Evolutionary conservation across 371 early-diverging fungal species (phyloP), one percentile per base, ranked within the genome.

Genomic region (Lichtheimia ornata): DNA sequence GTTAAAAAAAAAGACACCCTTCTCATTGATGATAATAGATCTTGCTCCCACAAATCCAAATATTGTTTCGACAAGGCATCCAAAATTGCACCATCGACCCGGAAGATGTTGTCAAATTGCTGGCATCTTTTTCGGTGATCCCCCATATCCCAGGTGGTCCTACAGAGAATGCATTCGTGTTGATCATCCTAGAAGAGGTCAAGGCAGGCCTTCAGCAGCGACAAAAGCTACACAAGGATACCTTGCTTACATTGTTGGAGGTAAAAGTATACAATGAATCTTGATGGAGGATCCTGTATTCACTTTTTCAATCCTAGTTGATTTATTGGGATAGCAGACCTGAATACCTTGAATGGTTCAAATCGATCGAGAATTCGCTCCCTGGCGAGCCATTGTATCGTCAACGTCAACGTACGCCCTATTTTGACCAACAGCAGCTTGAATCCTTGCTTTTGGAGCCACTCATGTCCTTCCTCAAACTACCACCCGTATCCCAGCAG

Each of bases 111-210:
- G 71, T 73, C 13, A 71, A 79, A 47, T 54, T 84, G 15, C 65
- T 84, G 42, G 67, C 71, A 3, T 66, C 84, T 12, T 80, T 72
- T 63, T 58, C 71, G 1, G 53, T 69, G 2, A 58, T 78, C 5
- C 44, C 58, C 14, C 54, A 65, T n/a, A 67, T 76, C 9, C 69
- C 77, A 13, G 72, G 72, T 4, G 49, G 47, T 12, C 65, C 65
- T 13, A 63, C 72, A 0, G 59, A 61, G 12, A 82, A 80, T 59
- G 60, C 65, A 2, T 84, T 84, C 73, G 76, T 63, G 1, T 73
- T 77, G 20, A 69, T 69, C 1, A 62, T 84, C 7, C 47, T 80
- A 14, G 84, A 82, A 45, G 84, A 84, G 61, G 54, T 77, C 12
- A 76, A 70, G 28, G 41, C 17, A 22, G 61, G 64, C 9, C 47